Evolutionary conservation across 345 rosid genomes (phyloP), one percentile per base, ranked within the genome.

Genomic region (Populus ilicifolia): DNA sequence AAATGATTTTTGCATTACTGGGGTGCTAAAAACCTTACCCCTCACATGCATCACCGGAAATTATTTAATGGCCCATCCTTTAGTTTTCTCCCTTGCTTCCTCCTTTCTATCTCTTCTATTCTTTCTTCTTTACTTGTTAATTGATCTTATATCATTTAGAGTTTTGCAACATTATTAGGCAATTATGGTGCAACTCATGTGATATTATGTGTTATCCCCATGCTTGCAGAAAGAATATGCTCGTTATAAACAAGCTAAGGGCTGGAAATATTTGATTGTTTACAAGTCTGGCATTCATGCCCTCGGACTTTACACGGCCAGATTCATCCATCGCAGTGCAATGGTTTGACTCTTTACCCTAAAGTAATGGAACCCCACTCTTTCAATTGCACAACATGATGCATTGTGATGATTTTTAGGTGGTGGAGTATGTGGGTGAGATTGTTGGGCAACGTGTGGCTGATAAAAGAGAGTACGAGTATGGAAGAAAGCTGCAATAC

Each of bases 281-380:
- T 89, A 89, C 75, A 87, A 89, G 84, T 89, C 91, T 65, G 86
- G 90, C 70, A 89, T 89, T 61, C 91, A 89, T 21, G 91, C 86
- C 62, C 90, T 89, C 68, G 91, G 91, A 66, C 90, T 87, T 71
- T 87, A 89, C 86, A 84, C 90, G 23, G 84, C 88, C 68, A 85
- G 82, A 48, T 87, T 89, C 84, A 87, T 87, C 76, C 81, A 77
- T 59, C 87, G 84, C 67, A 86, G 88, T 59, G 88, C 85, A 87
- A 87, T 87, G 91, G 91, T 87, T 80, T 71, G 86, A 69, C 63
- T 73, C 69, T 74, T 75, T 71, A 4, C 25, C 86, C 54, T 74
- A 43, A 44, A 63, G 16, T 67, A 44, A 43, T 20, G 41, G 44
- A 69, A 52, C 5, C 63, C 27, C 6, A n/a, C 62, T n/a, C 36